Base-by-base conservation (phyloP, 2,329 filamentous ascomycete species). In the Atkinsonella texensis region DNA sequence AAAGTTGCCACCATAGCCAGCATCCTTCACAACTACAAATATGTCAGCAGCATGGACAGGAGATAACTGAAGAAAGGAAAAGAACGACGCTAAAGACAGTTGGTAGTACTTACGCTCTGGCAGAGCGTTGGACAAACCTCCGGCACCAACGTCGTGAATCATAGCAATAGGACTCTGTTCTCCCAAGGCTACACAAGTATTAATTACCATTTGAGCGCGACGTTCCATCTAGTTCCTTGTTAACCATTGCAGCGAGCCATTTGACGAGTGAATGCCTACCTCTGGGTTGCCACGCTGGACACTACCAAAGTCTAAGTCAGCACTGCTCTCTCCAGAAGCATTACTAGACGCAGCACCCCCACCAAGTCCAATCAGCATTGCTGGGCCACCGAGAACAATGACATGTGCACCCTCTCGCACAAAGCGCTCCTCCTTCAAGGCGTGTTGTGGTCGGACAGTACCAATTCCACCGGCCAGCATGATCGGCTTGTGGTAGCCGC, bases 391-490 rank as follows among this genome's bases (percentile, higher is more conserved):
- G 17, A 98, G 82, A 20, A 97, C 91, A 58, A 98, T 85, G 45
- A 95, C 79, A 64, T 91, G 87, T 17, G 90, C 89, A n/a, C 89
- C 91, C 49, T 89, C 80, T 49, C 84, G 83, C 17, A 98, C 93
- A 55, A 87, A 75, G 12, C 79, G 75, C 9, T 84, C 80, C 55
- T 87, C 79, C 71, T 98, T 98, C 53, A 96, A 75, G 2, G 93
- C 91, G 63, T 95, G 87, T 60, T 91, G 84, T 13, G 93, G 91
- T 53, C 93, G 75, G 32, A 97, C 91, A 6, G 87, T 95, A 47
- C 93, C 93, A 38, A 97, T 81, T 64, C 93, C 93, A 63, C 93
- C 93, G 55, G 93, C 93, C 70, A 98, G 89, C 88, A 96, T 95
- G 67, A 95, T 96, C 10, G 93, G 93, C 73, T 98, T 98, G 70